A percentile compares a stretch with the other conserved stretches of the same genome.
These are phyloP conservation scores for Fusarium armeniacum DNA, from an alignment of 2,329 filamentous ascomycete genomes.

Conservation along the genomic window DNA sequence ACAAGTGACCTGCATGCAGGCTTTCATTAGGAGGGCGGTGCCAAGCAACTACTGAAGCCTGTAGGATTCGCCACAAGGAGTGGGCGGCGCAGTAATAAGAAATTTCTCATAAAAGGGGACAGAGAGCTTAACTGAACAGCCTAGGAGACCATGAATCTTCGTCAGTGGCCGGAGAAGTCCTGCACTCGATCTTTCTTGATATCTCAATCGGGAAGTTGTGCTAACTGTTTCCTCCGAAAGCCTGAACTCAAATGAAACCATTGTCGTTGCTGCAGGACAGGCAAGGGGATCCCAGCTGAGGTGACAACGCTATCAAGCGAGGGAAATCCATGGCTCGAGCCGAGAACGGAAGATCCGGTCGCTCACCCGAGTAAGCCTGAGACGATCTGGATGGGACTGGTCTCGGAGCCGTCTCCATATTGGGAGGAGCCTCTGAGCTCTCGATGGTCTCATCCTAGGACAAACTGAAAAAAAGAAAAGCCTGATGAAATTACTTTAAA, in stretches of 20 bases:
- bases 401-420: neutral
- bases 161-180: too few relatives aligned
- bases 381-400: neutral
- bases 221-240: neutral
- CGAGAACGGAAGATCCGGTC: slow-evolving; percentile 1
- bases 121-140: neutral
- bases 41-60: neutral
- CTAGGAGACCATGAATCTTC: accelerated
- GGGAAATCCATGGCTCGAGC: slow-evolving; percentile 2
- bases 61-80: neutral
- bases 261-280: neutral
- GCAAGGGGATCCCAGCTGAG: neutral
- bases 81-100: neutral
- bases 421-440: neutral
- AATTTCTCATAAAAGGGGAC: neutral
- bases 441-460: neutral
- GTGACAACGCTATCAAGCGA: slow-evolving; percentile 10
- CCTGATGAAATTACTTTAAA: neutral
- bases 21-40: neutral
- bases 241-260: neutral
- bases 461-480: neutral
- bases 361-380: neutral
- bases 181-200: neutral
- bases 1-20: neutral
- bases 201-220: neutral